These are phyloP conservation scores for Teunomyces cretensis DNA, from an alignment of 805 yeast species.

Conservation along the genomic window DNA sequence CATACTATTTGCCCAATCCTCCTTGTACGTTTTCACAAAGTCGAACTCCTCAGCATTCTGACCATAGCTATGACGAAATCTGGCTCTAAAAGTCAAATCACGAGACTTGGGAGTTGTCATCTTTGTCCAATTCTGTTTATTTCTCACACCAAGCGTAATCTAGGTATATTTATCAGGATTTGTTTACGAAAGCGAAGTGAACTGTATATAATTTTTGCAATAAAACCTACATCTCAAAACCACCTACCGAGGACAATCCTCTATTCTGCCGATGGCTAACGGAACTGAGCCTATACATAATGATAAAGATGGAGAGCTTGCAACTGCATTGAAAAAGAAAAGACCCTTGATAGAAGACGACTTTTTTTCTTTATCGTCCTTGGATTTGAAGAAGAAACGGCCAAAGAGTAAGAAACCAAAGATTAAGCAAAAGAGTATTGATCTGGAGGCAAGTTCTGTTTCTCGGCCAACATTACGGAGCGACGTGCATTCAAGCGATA, in stretches of 20 bases:
- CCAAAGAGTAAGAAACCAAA: conserved; percentile 7
- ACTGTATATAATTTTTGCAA: background rate
- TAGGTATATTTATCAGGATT: background rate
- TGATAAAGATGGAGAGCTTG: background rate
- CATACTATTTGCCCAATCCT: conserved; percentile 48
- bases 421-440: conserved; percentile 6
- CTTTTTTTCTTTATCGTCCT: conserved; percentile 14
- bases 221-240: background rate
- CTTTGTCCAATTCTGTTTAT: background rate
- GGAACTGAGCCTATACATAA: background rate
- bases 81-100: conserved; percentile 28
- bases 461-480: background rate
- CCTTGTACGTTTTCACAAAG: conserved; percentile 43
- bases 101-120: conserved; percentile 8
- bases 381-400: conserved; percentile 7
- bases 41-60: conserved; percentile 43
- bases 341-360: conserved; percentile 13
- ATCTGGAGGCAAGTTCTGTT: background rate
- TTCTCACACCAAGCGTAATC: background rate
- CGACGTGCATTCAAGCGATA: background rate
- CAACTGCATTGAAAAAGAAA: conserved; percentile 10
- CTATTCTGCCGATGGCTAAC: background rate
- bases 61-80: conserved; percentile 49
- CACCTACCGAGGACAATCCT: background rate
- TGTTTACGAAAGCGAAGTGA: background rate